These are phyloP conservation scores for Opeltia flavorubescens DNA, from an alignment of 495 filamentous ascomycete genomes.

Conservation along the genomic window DNA sequence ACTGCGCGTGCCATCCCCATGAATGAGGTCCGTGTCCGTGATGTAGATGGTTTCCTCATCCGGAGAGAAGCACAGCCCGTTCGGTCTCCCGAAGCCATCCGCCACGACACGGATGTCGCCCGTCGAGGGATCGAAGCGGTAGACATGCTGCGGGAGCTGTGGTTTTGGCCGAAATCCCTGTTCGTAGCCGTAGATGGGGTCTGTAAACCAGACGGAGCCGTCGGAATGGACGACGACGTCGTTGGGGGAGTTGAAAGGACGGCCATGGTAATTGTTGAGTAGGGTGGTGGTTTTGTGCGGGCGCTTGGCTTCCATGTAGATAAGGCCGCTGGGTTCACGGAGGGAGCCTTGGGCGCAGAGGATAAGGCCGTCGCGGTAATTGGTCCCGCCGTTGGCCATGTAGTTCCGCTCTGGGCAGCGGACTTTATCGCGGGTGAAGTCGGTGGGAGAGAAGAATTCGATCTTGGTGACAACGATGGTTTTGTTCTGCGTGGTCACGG, in stretches of 20 bases:
- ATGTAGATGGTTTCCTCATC: constrained; percentile 34
- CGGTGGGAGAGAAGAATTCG: constrained; percentile 17
- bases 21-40: constrained; percentile 29
- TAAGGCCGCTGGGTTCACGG: constrained; percentile 34
- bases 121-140: constrained; percentile 36
- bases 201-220: constrained; percentile 41
- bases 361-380: constrained; percentile 27
- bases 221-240: constrained; percentile 30
- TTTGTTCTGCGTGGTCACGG: constrained; percentile 21
- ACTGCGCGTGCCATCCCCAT: constrained; percentile 22
- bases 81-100: constrained; percentile 33
- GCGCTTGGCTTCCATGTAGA: constrained; percentile 21
- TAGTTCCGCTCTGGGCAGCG: constrained; percentile 26
- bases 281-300: constrained; percentile 23
- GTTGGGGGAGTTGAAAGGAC: constrained; percentile 32
- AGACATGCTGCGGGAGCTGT: constrained; percentile 31
- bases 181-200: constrained; percentile 34
- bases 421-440: constrained; percentile 18
- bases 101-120: constrained; percentile 34
- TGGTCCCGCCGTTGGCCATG: constrained; percentile 42
- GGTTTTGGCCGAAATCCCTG: constrained; percentile 32
- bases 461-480: constrained; percentile 25
- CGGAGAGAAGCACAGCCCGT: constrained; percentile 34
- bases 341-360: constrained; percentile 40
- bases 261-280: constrained; percentile 29